These are phyloP conservation scores for Cladosporium sp. DNA, from an alignment of 2,329 filamentous ascomycete species.

Conservation along the genomic window DNA sequence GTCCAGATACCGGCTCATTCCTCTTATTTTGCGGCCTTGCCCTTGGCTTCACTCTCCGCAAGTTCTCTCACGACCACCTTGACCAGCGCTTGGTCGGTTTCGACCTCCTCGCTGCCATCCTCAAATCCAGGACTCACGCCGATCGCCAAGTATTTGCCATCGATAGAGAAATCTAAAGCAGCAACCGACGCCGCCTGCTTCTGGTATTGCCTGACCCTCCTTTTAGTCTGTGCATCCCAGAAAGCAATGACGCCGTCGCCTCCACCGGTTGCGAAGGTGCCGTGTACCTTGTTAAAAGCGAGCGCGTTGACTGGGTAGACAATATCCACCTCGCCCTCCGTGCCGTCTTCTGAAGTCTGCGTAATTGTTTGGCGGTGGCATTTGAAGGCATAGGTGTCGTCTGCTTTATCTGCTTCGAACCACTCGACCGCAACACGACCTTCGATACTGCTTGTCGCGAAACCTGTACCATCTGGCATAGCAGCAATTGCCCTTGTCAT, in stretches of 20 bases:
- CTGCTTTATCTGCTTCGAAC: constrained; percentile 93
- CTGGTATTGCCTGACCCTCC: constrained; percentile 84
- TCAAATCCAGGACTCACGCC: constrained; percentile 84
- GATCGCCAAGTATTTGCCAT: constrained; percentile 75
- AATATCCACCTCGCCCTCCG: constrained; percentile 61
- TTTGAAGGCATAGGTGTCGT: constrained; percentile 97
- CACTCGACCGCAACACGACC: constrained; percentile 95
- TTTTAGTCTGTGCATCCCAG: constrained; percentile 89
- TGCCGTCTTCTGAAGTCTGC: constrained; percentile 40
- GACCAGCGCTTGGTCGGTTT: constrained; percentile 63
- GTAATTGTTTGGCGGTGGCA: constrained; percentile 78
- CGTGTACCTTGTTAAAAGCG: constrained; percentile 75
- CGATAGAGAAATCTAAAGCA: constrained; percentile 68
- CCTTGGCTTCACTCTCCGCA: constrained; percentile 81
- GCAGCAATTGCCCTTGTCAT: constrained; percentile 89
- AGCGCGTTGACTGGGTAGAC: constrained; percentile 90
- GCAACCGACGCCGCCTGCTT: constrained; percentile 76
- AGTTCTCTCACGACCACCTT: constrained; percentile 80
- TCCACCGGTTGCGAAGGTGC: constrained; percentile 84
- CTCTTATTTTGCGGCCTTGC: constrained; percentile 65
- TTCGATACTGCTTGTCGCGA: constrained; percentile 88
- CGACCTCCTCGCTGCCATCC: constrained; percentile 76
- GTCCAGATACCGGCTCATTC: background rate
- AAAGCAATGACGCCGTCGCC: constrained; percentile 88
- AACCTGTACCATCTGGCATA: constrained; percentile 95